Base-by-base conservation (phyloP, 371 early-diverging fungal species). In the Mucor racemosus region DNA sequence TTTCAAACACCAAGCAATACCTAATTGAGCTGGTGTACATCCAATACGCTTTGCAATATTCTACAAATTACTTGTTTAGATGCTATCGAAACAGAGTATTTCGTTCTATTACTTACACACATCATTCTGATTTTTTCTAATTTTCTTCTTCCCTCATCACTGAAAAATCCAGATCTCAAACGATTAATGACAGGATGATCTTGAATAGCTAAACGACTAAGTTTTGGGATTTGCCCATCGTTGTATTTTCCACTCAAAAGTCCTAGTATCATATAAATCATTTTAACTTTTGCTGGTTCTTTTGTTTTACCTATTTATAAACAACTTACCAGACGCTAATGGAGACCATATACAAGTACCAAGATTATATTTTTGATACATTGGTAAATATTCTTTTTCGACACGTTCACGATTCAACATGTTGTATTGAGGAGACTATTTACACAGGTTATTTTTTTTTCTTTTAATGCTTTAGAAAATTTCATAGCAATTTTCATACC, bases 311-410 rank as follows among this genome's bases (percentile, higher is more conserved):
- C 11, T 8, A 7, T 11, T 2, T 38, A 38, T 38, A 38, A 38
- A 38, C 38, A 38, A 62, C 42, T 56, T 77, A 68, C 92, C 92
- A 9, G 88, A 85, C 21, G 92, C 92, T 33, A 95, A 75, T 4
- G 94, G 94, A 5, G 92, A 92, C 93, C 94, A 95, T 40, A 85
- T 89, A 36, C 92, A 91, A 8, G 90, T 82, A 5, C 95, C 95
- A 66, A 94, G 80, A 0, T 87, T 86, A 60, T 80, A 84, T 67
- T 85, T 86, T 58, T 86, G 79, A 84, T 84, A 93, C 65, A 95
- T 69, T 21, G 92, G 90, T 7, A 73, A 64, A 73, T 94, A 94
- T 77, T 94, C 92, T 66, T 86, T 86, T 71, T 93, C 94, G 11
- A 91, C 81, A 36, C 91, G 79, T 64, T 94, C 94, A 8, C 95